phyloP scores from a whole-genome alignment of 2,329 filamentous ascomycete species.

The Aspergillus sergii region DNA sequence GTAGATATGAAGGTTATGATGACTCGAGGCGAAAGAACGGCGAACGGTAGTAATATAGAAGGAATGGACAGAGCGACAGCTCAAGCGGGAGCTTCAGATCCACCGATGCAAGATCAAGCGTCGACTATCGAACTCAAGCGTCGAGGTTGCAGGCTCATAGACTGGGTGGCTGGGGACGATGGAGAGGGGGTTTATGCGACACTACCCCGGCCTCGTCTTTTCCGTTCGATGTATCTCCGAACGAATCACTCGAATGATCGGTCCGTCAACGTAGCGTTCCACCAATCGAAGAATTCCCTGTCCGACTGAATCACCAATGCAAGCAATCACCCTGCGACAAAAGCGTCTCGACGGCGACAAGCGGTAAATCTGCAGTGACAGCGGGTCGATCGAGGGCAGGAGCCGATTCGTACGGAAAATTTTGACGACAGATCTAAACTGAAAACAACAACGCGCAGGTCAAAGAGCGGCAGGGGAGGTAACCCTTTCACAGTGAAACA shows the following conservation, averaged over 20 bases:
- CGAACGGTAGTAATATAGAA: slow-evolving; percentile 17
- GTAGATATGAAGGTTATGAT: slow-evolving; percentile 14
- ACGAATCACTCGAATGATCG: not conserved
- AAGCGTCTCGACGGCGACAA: not conserved
- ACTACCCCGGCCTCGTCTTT: slow-evolving; percentile 1
- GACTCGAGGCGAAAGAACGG: slow-evolving; percentile 8
- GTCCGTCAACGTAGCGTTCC: not conserved
- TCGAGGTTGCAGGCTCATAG: slow-evolving; percentile 15
- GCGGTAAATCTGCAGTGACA: not conserved
- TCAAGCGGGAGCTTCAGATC: slow-evolving; percentile 16
- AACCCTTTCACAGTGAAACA: slow-evolving; percentile 8
- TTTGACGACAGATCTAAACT: not conserved
- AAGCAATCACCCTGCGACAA: not conserved
- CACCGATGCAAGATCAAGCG: slow-evolving; percentile 14
- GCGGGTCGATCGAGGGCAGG: slow-evolving; percentile 4
- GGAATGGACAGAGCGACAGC: slow-evolving; percentile 29
- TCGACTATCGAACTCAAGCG: slow-evolving; percentile 13
- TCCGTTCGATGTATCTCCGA: not conserved
- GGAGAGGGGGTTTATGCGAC: not conserved
- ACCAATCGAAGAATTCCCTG: not conserved
- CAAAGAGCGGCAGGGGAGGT: slow-evolving; percentile 29
- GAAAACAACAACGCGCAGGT: slow-evolving; percentile 17
- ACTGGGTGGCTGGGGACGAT: slow-evolving; percentile 16
- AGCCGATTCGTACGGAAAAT: slow-evolving; percentile 7
- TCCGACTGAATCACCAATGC: not conserved